Conservation (phyloP, 306 rosid genomes). For the Ziziphus jujuba region DNA sequence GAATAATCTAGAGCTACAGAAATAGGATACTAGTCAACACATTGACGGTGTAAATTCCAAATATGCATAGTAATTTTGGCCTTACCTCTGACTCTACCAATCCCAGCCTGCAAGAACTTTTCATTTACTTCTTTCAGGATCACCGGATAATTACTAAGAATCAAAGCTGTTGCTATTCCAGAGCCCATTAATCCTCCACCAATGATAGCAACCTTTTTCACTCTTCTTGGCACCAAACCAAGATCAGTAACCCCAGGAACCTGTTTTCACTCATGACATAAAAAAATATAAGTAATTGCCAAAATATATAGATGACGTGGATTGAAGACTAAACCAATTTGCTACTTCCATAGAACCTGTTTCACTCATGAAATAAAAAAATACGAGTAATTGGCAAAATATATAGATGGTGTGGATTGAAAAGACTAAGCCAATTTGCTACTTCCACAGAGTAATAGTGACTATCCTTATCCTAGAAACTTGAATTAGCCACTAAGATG, state of each 20-base stretch:
- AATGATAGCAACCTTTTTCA: conserved; percentile 79
- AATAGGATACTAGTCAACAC: neutral
- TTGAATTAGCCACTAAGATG: no score
- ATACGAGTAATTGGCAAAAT: neutral
- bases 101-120: conserved; percentile 85
- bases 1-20: neutral
- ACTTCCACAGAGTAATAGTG: neutral
- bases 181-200: conserved; percentile 99
- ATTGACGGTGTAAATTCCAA: neutral
- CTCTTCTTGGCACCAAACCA: conserved; percentile 75
- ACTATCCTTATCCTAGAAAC: neutral
- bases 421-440: neutral
- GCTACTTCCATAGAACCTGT: conserved; percentile 44
- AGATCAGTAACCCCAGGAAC: conserved; percentile 88
- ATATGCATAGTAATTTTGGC: conserved; percentile 1
- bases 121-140: conserved; percentile 87
- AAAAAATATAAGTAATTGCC: neutral
- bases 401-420: no score
- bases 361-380: no score
- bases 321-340: neutral
- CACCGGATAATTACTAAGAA: conserved; percentile 74
- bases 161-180: conserved; percentile 87
- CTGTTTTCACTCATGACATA: conserved; percentile 35
- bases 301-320: neutral
- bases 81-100: conserved; percentile 84